Conservation (phyloP, 1,139 yeast genomes). For the Casaregolazyma suthepensis region DNA sequence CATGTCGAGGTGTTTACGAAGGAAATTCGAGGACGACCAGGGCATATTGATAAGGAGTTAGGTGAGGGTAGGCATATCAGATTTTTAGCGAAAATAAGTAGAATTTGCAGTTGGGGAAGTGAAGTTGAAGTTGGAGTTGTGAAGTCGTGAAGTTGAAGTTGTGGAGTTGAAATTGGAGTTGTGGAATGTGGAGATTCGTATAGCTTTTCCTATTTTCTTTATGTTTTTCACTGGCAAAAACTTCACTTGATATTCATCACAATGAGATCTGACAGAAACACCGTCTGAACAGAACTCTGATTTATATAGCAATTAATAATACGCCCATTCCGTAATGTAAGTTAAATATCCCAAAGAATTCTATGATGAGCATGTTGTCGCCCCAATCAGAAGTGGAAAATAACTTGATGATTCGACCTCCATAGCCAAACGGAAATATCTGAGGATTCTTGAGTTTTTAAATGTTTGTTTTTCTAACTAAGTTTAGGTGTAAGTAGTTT, state of each 20-base stretch:
- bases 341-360: background rate
- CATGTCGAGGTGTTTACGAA: conserved; percentile 20
- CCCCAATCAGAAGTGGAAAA: conserved; percentile 48
- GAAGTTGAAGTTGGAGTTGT: too few relatives aligned
- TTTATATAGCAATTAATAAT: background rate
- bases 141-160: too few relatives aligned
- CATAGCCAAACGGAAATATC: conserved; percentile 38
- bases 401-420: conserved; percentile 51
- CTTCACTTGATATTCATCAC: background rate
- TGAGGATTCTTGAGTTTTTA: conserved; percentile 7
- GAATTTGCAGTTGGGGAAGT: too few relatives aligned
- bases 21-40: conserved; percentile 14
- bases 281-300: too few relatives aligned
- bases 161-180: too few relatives aligned
- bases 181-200: too few relatives aligned
- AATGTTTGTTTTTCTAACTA: too few relatives aligned
- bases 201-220: too few relatives aligned
- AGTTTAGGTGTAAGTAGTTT: background rate
- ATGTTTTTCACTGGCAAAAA: background rate
- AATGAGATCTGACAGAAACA: background rate
- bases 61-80: background rate
- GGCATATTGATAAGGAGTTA: background rate
- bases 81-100: too few relatives aligned
- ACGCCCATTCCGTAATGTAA: background rate
- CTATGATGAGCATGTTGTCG: conserved; percentile 51